Conservation (phyloP, 208 protist genomes). For the Endotrypanum monterogeii region DNA sequence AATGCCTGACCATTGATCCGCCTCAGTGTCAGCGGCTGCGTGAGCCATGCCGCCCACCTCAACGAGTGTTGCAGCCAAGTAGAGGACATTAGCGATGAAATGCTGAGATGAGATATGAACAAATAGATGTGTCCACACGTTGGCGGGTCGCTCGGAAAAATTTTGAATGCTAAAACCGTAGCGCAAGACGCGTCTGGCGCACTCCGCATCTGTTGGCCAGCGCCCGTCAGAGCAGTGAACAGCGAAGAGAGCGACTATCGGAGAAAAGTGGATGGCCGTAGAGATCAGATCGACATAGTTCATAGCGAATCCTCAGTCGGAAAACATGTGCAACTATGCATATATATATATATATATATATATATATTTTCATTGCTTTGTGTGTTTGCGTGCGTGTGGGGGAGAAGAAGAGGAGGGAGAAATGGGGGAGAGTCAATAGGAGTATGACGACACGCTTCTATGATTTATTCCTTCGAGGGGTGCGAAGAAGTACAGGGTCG, state of each 20-base stretch:
- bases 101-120: conserved; percentile 59
- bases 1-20: not conserved
- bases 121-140: conserved; percentile 63
- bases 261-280: conserved; percentile 46
- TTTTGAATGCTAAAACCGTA: conserved; percentile 53
- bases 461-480: too few species aligned
- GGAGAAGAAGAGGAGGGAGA: too few species aligned
- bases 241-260: conserved; percentile 47
- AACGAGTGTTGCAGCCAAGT: conserved; percentile 44
- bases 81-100: conserved; percentile 46
- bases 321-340: conserved; percentile 8
- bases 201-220: conserved; percentile 52
- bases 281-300: conserved; percentile 34
- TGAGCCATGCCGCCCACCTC: conserved; percentile 46
- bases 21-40: conserved; percentile 27
- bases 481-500: too few species aligned
- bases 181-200: conserved; percentile 32
- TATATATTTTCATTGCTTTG: not conserved
- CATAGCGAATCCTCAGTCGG: not conserved
- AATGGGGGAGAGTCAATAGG: too few species aligned
- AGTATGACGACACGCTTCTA: too few species aligned
- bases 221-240: conserved; percentile 46
- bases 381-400: too few species aligned
- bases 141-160: conserved; percentile 31
- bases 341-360: too few species aligned